Conservation (phyloP, 345 rosid species). For the Rhizophora apiculata region DNA sequence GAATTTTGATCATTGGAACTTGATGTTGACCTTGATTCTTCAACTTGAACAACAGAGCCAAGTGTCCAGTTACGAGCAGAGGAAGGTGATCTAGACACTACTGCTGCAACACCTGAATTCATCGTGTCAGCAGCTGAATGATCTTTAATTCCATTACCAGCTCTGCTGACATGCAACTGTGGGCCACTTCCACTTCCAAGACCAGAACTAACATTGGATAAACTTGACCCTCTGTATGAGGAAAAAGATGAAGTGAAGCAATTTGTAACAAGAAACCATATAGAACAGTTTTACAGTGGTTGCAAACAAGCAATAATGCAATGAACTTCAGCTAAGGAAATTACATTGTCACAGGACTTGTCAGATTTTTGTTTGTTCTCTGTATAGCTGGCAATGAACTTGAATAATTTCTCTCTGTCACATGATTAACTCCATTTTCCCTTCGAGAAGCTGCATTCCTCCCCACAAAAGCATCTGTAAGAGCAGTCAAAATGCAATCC, state of each 20-base stretch:
- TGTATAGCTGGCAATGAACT: constrained; percentile 23
- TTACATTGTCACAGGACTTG: constrained; percentile 46
- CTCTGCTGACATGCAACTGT: constrained; percentile 17
- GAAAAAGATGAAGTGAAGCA: neutral
- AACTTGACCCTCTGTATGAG: constrained; percentile 34
- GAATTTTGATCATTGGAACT: constrained; percentile 22
- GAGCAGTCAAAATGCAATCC: constrained; percentile 1
- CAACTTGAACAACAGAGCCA: constrained; percentile 32
- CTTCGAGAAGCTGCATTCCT: constrained; percentile 48
- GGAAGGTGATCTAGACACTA: constrained; percentile 8
- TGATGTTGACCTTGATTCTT: constrained; percentile 31
- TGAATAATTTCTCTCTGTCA: constrained; percentile 36
- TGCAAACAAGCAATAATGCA: neutral
- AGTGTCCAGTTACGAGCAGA: constrained; percentile 18
- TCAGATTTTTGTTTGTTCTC: constrained; percentile 36
- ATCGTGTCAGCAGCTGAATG: constrained; percentile 2
- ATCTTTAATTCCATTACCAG: constrained; percentile 21
- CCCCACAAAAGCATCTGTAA: constrained; percentile 45
- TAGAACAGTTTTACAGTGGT: neutral
- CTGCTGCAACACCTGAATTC: neutral
- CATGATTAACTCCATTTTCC: constrained; percentile 50
- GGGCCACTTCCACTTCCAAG: constrained; percentile 9
- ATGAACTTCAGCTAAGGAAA: constrained; percentile 8
- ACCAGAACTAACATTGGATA: constrained; percentile 42
- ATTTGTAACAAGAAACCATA: neutral